These are phyloP conservation scores for Acanthamoeba healyi DNA, from an alignment of 208 protist species.

Conservation along the genomic window DNA sequence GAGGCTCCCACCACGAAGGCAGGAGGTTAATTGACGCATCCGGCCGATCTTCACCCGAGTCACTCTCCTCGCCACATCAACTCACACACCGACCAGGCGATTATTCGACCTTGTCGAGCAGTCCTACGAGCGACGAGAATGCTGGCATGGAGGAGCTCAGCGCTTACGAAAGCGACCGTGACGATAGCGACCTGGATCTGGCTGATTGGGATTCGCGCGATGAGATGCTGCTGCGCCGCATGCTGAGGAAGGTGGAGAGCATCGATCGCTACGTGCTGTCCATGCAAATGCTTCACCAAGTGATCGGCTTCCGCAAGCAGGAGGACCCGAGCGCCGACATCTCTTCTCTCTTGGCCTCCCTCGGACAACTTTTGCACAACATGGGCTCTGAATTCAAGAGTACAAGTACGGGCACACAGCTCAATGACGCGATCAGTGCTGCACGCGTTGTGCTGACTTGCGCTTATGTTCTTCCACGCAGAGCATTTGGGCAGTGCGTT, in stretches of 20 bases:
- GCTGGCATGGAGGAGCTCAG: background rate
- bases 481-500: background rate
- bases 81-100: no score
- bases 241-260: background rate
- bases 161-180: background rate
- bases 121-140: background rate
- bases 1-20: no score
- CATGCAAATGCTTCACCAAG: background rate
- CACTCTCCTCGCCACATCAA: no score
- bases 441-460: background rate
- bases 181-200: background rate
- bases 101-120: no score
- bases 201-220: background rate
- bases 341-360: background rate
- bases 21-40: no score
- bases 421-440: background rate
- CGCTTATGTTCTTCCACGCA: background rate
- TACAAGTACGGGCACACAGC: background rate
- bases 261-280: conserved; percentile 30
- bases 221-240: background rate
- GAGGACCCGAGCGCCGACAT: background rate
- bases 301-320: background rate
- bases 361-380: background rate
- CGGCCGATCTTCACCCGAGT: no score
- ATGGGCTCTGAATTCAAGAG: background rate